Base-by-base conservation (phyloP, 169 alveolate genomes). In the Fabrea salina region DNA sequence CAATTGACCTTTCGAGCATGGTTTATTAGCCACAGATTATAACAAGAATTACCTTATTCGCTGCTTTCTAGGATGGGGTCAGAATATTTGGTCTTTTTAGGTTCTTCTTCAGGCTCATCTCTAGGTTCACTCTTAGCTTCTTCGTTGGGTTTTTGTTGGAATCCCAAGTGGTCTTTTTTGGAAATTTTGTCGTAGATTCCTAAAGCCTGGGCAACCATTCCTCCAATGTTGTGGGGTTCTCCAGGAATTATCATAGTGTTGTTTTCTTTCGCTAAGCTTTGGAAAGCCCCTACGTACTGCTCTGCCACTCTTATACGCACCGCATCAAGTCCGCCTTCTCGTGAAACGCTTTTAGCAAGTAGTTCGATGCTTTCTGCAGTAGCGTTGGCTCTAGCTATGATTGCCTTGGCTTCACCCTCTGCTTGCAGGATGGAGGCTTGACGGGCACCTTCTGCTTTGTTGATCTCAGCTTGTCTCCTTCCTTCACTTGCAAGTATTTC, bases 401-500 rank as follows among this genome's bases (percentile, higher is more conserved):
- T 87, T n/a, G 96, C 96, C 51, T 89, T 88, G 25, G 97, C 95
- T 56, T 90, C 94, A 39, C 98, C 99, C 86, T 95, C 96, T 22
- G 99, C 98, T 54, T 89, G 83, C 51, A 97, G 82, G 43, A 95
- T 94, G 13, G 89, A 86, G 25, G 96, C 79, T 61, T 82, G 91
- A 79, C 95, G 91, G 64, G 91, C 85, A n/a, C 98, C 98, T 80
- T 92, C 92, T 22, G 98, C 98, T 49, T 93, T 75, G 84, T 97
- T 97, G 54, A 97, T 95, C 67, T 92, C 94, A 75, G 98, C 89
- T 68, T 93, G 95, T 74, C 93, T 87, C 80, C 92, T 97, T 47
- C 98, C 99, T 83, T 97, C 99, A 79, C 98, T 91, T 68, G 91
- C 91, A 59, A 96, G 82, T 37, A 97, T 96, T 25, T 93, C 95